Evolutionary conservation across 2,329 filamentous ascomycete species (phyloP).

Genomic region (Aureobasidium sp.): DNA sequence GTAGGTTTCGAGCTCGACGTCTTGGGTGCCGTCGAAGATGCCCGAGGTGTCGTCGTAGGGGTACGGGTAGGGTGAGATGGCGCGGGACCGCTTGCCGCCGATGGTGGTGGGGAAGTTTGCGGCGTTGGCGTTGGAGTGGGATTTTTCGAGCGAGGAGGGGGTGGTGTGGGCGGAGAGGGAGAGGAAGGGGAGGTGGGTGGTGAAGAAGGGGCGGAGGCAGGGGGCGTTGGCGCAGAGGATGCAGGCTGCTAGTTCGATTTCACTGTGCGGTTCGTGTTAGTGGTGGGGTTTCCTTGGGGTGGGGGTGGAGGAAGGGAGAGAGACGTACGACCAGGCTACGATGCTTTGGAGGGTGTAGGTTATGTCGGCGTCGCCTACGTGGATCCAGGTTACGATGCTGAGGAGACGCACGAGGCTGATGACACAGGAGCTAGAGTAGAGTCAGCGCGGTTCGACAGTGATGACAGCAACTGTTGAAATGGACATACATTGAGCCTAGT

Average conservation of each 20-base stretch:
- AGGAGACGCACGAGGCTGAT: constrained; percentile 7
- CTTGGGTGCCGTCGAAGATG: constrained; percentile 9
- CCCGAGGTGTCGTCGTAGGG: background rate
- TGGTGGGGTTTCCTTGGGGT: background rate
- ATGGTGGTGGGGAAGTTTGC: background rate
- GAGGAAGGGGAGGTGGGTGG: background rate
- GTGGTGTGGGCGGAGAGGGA: background rate
- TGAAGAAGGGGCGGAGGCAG: constrained; percentile 7
- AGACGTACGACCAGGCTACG: constrained; percentile 3
- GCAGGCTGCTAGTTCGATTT: background rate
- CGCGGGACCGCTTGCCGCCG: background rate
- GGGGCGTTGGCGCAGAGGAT: constrained; percentile 7
- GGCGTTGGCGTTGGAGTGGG: background rate
- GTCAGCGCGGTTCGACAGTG: background rate
- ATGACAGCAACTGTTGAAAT: too few relatives aligned
- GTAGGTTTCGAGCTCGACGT: background rate
- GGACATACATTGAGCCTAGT: constrained; percentile 29
- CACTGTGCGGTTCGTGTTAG: background rate
- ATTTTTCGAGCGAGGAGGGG: background rate
- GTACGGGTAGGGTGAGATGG: background rate
- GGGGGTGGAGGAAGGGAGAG: background rate
- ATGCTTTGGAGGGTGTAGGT: constrained; percentile 1
- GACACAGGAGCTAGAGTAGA: background rate
- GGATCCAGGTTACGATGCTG: constrained; percentile 8
- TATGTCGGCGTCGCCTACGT: background rate